Evolutionary conservation across 768 basidiomycete species (phyloP).

Genomic region (Tricholoma flavovirens): DNA sequence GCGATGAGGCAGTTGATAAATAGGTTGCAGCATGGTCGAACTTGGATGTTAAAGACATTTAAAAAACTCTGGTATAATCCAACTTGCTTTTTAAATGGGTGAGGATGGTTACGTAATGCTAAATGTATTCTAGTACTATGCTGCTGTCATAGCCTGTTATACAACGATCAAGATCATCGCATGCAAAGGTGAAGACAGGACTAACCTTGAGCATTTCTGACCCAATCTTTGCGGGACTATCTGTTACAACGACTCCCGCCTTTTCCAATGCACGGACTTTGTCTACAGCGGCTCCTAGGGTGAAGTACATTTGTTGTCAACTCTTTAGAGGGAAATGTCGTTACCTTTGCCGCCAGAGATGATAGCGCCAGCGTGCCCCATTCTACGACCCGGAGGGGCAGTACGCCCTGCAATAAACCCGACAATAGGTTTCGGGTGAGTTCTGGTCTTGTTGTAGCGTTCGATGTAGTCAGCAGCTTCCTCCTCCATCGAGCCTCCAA

Average conservation of each 20-base stretch:
- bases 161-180: not conserved
- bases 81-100: too few relatives aligned
- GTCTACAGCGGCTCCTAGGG: slow-evolving; percentile 88
- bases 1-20: slow-evolving; percentile 51
- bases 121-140: slow-evolving; percentile 2
- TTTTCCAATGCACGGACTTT: slow-evolving; percentile 88
- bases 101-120: not conserved
- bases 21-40: slow-evolving; percentile 62
- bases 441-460: slow-evolving; percentile 84
- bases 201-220: slow-evolving; percentile 79
- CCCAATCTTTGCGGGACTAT: slow-evolving; percentile 96
- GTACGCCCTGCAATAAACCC: slow-evolving; percentile 98
- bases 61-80: slow-evolving; percentile 19
- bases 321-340: slow-evolving; percentile 11
- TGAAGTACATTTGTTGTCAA: slow-evolving; percentile 1
- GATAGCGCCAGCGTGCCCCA: slow-evolving; percentile 98
- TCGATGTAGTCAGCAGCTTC: slow-evolving; percentile 97
- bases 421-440: slow-evolving; percentile 89
- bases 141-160: slow-evolving; percentile 65
- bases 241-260: slow-evolving; percentile 90
- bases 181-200: not conserved
- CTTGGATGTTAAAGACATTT: slow-evolving; percentile 24
- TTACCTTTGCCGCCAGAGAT: slow-evolving; percentile 97
- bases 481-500: slow-evolving; percentile 99
- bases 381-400: slow-evolving; percentile 94